These are phyloP conservation scores for Dothistroma pini DNA, from an alignment of 2,329 filamentous ascomycete genomes.

Conservation along the genomic window DNA sequence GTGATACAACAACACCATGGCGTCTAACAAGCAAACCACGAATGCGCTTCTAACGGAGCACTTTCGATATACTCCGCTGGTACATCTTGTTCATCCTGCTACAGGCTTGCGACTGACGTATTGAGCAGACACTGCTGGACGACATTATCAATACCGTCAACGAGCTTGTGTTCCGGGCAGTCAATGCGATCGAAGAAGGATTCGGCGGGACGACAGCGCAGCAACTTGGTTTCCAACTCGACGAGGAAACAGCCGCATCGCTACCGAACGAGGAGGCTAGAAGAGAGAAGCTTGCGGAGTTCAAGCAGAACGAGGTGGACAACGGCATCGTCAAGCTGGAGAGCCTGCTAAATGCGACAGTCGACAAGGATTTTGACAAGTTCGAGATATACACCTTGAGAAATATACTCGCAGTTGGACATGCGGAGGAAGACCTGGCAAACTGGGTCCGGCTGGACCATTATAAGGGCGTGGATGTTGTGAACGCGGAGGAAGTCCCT, in stretches of 20 bases:
- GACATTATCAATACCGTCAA: slow-evolving; percentile 98
- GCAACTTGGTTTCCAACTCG: slow-evolving; percentile 67
- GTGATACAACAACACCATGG: slow-evolving; percentile 33
- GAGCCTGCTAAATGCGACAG: slow-evolving; percentile 47
- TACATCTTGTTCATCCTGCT: background rate
- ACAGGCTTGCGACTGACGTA: slow-evolving; percentile 44
- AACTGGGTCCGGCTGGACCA: slow-evolving; percentile 79
- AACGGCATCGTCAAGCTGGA: slow-evolving; percentile 60
- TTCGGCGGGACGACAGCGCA: slow-evolving; percentile 70
- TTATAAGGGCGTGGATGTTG: slow-evolving; percentile 60
- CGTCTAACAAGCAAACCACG: slow-evolving; percentile 44
- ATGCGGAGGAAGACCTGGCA: slow-evolving; percentile 56
- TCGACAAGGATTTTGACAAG: slow-evolving; percentile 51
- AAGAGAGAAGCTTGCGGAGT: slow-evolving; percentile 37
- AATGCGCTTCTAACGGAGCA: slow-evolving; percentile 83
- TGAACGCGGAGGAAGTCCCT: slow-evolving; percentile 41
- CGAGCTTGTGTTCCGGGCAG: slow-evolving; percentile 83
- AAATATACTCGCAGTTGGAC: slow-evolving; percentile 57
- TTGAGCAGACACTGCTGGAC: slow-evolving; percentile 76
- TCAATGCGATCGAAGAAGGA: slow-evolving; percentile 81
- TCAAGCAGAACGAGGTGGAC: slow-evolving; percentile 62
- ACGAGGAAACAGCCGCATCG: slow-evolving; percentile 10
- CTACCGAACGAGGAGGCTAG: slow-evolving; percentile 19
- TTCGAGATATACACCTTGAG: slow-evolving; percentile 76
- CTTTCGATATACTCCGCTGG: slow-evolving; percentile 84